Evolutionary conservation across 2,329 filamentous ascomycete genomes (phyloP), one percentile per base, ranked within the genome.

Genomic region (Zasmidium angulare): DNA sequence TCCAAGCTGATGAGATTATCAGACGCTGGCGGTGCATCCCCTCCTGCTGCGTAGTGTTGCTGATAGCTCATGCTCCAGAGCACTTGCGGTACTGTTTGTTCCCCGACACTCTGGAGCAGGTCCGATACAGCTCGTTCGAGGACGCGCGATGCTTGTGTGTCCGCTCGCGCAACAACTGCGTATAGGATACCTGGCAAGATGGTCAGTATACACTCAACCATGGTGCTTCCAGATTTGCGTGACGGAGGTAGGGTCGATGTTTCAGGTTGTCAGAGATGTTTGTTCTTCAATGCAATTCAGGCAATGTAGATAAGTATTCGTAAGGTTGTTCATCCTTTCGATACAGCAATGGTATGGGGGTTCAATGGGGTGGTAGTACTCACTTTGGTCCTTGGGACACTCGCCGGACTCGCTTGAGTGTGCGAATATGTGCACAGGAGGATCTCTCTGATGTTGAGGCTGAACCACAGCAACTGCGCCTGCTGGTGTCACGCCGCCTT

Each of bases 231-330:
- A 19, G 43, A 19, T 14, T 24, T 29, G 49, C 46, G 23, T 14
- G 14, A 43, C 12, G 26, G 20, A 56, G 50, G 62, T 58, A 69
- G 62, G 68, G 48, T 59, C 58, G 74, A 75, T 80, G 77, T 78
- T 86, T 96, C 91, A 96, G 91, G 80, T 88, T 91, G 87, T 93
- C 88, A 93, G 89, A 92, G 86, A 84, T 84, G 82, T 74, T 82
- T 75, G 82, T 84, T 95, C 92, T 87, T 96, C 93, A 96, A 89
- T 84, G 83, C 76, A 80, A 79, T 89, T 96, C 93, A 93, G 93
- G 90, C 92, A 98, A 98, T 97, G 93, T 98, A 97, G 93, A 97
- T 98, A 98, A 98, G 93, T 93, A 91, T 95, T 96, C 84, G 77
- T 82, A 81, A 78, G 59, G 76, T 78, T 78, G 77, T 77, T 96